A percentile compares a stretch with the other conserved stretches of the same genome.
Conservation (phyloP, 345 rosid species). For the Anastatica hierochuntica region DNA sequence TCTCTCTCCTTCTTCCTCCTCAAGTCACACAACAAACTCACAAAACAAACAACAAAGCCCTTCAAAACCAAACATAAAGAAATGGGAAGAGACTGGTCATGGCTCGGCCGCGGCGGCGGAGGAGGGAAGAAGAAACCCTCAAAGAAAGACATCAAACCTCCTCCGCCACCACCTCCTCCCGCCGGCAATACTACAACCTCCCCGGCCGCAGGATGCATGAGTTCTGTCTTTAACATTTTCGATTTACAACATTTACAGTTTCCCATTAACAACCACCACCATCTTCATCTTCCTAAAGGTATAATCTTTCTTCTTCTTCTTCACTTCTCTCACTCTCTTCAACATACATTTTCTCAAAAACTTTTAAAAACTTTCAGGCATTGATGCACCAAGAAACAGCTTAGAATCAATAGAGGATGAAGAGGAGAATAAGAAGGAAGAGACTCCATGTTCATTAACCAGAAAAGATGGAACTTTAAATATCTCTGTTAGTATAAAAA, state of each 20-base stretch:
- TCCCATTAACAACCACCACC: constrained; percentile 35
- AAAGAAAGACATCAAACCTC: constrained; percentile 17
- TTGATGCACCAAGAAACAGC: constrained; percentile 76
- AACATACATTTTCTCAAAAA: no score
- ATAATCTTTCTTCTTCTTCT: neutral
- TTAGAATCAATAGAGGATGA: constrained; percentile 50
- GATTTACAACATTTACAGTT: constrained; percentile 59
- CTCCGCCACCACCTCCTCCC: neutral
- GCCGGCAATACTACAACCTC: constrained; percentile 10
- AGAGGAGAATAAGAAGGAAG: constrained; percentile 9
- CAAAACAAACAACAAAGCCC: constrained; percentile 15
- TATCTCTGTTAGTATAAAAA: constrained; percentile 39
- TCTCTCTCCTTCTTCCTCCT: constrained; percentile 19
- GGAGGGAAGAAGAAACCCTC: constrained; percentile 28
- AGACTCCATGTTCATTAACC: constrained; percentile 29
- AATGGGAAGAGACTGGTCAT: constrained; percentile 71
- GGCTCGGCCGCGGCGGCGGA: constrained; percentile 41
- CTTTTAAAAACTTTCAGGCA: constrained; percentile 28
- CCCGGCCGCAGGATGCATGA: constrained; percentile 67
- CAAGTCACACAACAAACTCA: constrained; percentile 14
- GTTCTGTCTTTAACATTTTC: constrained; percentile 62
- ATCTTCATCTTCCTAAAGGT: constrained; percentile 37
- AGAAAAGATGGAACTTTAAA: constrained; percentile 34
- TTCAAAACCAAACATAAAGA: neutral
- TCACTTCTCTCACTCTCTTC: no score